These are phyloP conservation scores for Ophiostoma piceae DNA, from an alignment of 2,329 filamentous ascomycete species.

Conservation along the genomic window DNA sequence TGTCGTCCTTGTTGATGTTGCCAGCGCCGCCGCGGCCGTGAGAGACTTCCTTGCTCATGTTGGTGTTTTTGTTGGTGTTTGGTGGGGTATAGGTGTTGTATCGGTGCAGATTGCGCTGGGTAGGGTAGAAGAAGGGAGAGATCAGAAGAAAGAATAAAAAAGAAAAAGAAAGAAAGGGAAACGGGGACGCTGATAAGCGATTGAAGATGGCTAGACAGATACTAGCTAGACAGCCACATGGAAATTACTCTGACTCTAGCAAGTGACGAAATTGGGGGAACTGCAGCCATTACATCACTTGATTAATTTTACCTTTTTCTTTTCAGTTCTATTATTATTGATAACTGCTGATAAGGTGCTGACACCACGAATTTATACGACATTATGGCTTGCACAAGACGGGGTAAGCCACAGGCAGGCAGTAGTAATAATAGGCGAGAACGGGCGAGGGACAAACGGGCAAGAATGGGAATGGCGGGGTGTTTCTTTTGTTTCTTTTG, in stretches of 20 bases:
- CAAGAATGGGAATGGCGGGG: not conserved
- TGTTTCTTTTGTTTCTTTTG: not conserved
- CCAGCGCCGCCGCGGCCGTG: constrained; percentile 58
- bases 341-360: constrained; percentile 11
- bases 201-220: not conserved
- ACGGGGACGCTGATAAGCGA: not conserved
- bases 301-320: not conserved
- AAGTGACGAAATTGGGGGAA: not conserved
- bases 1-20: constrained; percentile 55
- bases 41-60: constrained; percentile 43
- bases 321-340: not conserved
- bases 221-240: constrained; percentile 3
- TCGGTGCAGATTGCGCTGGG: not conserved
- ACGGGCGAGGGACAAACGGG: constrained; percentile 15
- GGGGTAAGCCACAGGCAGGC: not conserved
- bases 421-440: constrained; percentile 12
- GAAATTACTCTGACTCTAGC: not conserved
- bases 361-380: constrained; percentile 7
- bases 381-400: not conserved
- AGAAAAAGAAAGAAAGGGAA: not conserved
- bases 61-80: not conserved
- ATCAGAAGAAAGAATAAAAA: constrained; percentile 20
- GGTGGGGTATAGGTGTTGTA: not conserved
- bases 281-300: not conserved
- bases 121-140: not conserved